Conservation (phyloP, 345 rosid species). For the Microcos paniculata region DNA sequence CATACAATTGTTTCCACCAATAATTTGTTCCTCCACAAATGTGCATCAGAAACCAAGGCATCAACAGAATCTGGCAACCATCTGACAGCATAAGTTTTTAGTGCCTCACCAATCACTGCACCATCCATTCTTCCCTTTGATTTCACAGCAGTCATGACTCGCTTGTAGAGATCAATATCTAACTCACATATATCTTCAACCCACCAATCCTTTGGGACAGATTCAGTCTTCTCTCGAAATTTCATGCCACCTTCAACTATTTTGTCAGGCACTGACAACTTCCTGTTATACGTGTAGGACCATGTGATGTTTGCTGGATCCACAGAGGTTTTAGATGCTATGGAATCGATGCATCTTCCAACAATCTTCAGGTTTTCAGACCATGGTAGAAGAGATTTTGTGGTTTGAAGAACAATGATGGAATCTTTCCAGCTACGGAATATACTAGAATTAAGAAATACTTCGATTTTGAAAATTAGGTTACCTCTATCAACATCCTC, state of each 20-base stretch:
- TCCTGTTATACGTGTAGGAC: constrained; percentile 88
- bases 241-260: constrained; percentile 44
- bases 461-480: constrained; percentile 76
- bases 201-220: constrained; percentile 96
- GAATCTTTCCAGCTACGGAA: constrained; percentile 97
- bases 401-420: constrained; percentile 83
- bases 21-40: constrained; percentile 43
- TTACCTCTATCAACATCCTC: constrained; percentile 82
- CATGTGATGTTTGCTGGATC: constrained; percentile 72
- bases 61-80: constrained; percentile 80
- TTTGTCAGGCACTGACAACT: constrained; percentile 51
- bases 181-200: constrained; percentile 90
- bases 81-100: constrained; percentile 65
- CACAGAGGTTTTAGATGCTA: constrained; percentile 75
- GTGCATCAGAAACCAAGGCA: constrained; percentile 48
- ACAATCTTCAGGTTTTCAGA: constrained; percentile 86
- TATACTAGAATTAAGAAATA: constrained; percentile 80
- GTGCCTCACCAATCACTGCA: constrained; percentile 68
- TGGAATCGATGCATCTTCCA: constrained; percentile 82
- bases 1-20: constrained; percentile 65
- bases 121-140: constrained; percentile 81
- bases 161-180: constrained; percentile 71
- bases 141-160: constrained; percentile 58
- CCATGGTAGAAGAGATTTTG: constrained; percentile 78
- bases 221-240: constrained; percentile 45